A percentile compares a stretch with the other conserved stretches of the same genome.
phyloP scores from a whole-genome alignment of 2,329 filamentous ascomycete genomes.

The Fusarium pseudonygamai region DNA sequence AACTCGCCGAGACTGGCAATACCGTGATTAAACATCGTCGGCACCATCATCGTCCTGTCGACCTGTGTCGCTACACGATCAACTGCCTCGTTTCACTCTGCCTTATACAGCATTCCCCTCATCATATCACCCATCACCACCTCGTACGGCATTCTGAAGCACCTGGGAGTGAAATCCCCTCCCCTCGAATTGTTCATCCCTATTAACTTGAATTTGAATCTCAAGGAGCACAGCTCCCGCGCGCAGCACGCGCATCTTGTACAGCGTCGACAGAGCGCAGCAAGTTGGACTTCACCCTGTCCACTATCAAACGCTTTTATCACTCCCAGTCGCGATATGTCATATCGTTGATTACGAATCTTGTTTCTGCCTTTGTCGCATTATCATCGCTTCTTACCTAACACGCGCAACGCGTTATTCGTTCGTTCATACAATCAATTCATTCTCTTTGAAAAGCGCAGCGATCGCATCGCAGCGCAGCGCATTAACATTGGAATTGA shows the following conservation, averaged over 20 bases:
- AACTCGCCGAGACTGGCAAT: constrained; percentile 16
- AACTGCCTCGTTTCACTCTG: constrained; percentile 15
- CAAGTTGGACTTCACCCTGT: constrained; percentile 9
- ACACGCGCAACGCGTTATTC: not conserved
- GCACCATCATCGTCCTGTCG: constrained; percentile 13
- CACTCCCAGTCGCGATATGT: constrained; percentile 10
- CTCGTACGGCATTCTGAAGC: not conserved
- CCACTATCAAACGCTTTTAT: not conserved
- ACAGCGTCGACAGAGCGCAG: constrained; percentile 12
- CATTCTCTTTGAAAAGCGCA: constrained; percentile 15
- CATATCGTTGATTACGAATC: constrained; percentile 4
- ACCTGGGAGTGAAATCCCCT: not conserved
- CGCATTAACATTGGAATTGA: constrained; percentile 25
- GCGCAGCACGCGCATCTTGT: constrained; percentile 15
- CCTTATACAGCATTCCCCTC: not conserved
- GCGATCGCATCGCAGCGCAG: constrained; percentile 24
- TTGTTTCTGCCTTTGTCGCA: constrained; percentile 2
- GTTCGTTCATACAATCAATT: not conserved
- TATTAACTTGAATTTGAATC: not conserved
- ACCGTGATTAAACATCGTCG: constrained; percentile 25
- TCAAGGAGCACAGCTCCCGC: constrained; percentile 16
- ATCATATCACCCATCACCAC: constrained; percentile 12
- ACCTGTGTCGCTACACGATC: constrained; percentile 8
- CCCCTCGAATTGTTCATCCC: not conserved
- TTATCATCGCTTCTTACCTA: not conserved